Base-by-base conservation (phyloP, 2,329 filamentous ascomycete genomes). In the Achaetomium macrosporum region DNA sequence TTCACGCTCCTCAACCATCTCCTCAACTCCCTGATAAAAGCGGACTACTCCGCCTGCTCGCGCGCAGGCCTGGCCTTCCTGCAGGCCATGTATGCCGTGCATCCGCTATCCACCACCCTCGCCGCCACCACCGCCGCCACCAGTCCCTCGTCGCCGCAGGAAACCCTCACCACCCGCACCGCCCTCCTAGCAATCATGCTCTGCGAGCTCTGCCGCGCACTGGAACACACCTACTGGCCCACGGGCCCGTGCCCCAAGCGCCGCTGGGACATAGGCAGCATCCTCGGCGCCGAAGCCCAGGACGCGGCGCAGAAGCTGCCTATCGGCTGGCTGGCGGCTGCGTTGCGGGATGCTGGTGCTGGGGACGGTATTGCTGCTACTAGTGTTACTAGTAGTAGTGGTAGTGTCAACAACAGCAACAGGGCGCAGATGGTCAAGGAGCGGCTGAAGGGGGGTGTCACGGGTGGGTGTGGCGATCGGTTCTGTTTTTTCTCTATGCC, bases 151-250 rank as follows among this genome's bases (percentile, higher is more conserved):
- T 15, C 12, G 7, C 6, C 33, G 8, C 7, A 8, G n/a, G 35
- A 13, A 15, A 5, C 35, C 8, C 35, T n/a, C 13, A 7, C 35
- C 35, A n/a, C 35, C 19, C 15, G 25, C 16, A 40, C 35, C 13
- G 44, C 42, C 1, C 30, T 54, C 2, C 17, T 59, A 2, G 30
- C 51, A 13, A 30, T 53, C 12, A 45, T 57, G 49, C 41, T 61
- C 11, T 53, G 47, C 44, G 54, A 60, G 39, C 53, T 59, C 11
- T 59, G 59, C 46, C 54, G 54, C n/a, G 16, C n/a, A 2, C 46
- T 58, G 2, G 47, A 58, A 29, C 20, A 31, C 0, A 17, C 37
- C n/a, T 42, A 54, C 9, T 25, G 25, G 25, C 25, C 25, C 4
- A 25, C 4, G 4, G 25, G 25, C 4, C 25, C 25, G 7, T 25